A percentile compares a stretch with the other conserved stretches of the same genome.
Conservation (phyloP, 768 basidiomycete genomes). For the Pulveroboletus frians region DNA sequence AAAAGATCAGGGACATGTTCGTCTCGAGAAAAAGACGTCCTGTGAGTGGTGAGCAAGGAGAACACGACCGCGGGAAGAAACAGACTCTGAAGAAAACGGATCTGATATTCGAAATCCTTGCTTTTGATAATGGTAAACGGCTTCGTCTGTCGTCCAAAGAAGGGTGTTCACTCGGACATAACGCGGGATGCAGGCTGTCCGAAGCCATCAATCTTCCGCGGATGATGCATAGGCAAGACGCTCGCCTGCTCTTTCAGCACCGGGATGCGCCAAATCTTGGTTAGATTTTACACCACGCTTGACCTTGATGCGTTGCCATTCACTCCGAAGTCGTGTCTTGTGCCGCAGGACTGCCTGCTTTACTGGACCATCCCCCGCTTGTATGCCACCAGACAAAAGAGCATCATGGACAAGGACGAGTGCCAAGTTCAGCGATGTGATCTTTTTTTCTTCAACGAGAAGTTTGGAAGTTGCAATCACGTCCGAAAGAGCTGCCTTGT, state of each 20-base stretch:
- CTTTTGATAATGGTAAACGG: constrained; percentile 49
- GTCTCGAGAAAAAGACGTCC: constrained; percentile 67
- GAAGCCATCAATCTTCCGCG: background rate
- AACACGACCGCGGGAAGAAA: background rate
- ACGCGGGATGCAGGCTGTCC: constrained; percentile 65
- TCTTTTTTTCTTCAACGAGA: constrained; percentile 66
- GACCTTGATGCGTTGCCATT: constrained; percentile 80
- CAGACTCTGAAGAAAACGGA: constrained; percentile 51
- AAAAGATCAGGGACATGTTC: constrained; percentile 79
- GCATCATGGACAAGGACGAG: constrained; percentile 90
- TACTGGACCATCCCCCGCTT: constrained; percentile 84
- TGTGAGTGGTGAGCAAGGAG: constrained; percentile 22
- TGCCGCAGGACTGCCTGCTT: constrained; percentile 86
- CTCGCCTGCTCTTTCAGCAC: constrained; percentile 62
- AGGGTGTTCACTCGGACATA: constrained; percentile 82
- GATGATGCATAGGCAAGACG: background rate
- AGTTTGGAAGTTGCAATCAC: constrained; percentile 66
- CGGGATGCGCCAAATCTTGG: constrained; percentile 55
- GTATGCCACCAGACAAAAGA: constrained; percentile 77
- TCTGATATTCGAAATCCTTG: constrained; percentile 52
- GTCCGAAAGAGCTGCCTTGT: constrained; percentile 68
- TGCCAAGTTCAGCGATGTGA: constrained; percentile 71
- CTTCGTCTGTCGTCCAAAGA: constrained; percentile 62
- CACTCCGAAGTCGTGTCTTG: constrained; percentile 82
- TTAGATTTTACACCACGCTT: constrained; percentile 64